Conservation (phyloP, 2,329 filamentous ascomycete genomes). For the Neobulgaria alba region DNA sequence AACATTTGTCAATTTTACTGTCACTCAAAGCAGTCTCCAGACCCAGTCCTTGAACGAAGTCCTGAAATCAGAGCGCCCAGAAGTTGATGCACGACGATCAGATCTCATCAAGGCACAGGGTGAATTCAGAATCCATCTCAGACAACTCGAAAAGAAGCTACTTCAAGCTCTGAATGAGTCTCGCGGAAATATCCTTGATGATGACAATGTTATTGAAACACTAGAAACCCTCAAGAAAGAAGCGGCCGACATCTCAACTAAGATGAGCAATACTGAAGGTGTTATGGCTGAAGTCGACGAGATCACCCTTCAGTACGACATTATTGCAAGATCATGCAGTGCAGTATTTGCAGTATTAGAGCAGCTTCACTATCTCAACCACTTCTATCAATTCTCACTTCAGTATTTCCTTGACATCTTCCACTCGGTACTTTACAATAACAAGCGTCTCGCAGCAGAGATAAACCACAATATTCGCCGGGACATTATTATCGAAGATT, state of each 20-base stretch:
- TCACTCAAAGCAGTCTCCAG: slow-evolving; percentile 96
- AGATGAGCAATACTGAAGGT: slow-evolving; percentile 94
- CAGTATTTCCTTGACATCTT: slow-evolving; percentile 99
- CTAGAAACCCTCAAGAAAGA: slow-evolving; percentile 97
- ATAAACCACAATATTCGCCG: slow-evolving; percentile 71
- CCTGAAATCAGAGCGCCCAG: slow-evolving; percentile 91
- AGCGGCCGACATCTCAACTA: slow-evolving; percentile 87
- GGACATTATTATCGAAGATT: slow-evolving; percentile 81
- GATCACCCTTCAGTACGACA: slow-evolving; percentile 88
- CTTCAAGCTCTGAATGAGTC: slow-evolving; percentile 95
- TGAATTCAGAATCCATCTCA: slow-evolving; percentile 97
- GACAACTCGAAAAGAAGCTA: slow-evolving; percentile 88
- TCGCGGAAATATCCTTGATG: slow-evolving; percentile 93
- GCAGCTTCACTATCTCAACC: slow-evolving; percentile 95
- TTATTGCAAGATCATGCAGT: slow-evolving; percentile 90
- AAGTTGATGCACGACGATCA: slow-evolving; percentile 90
- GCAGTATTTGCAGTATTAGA: slow-evolving; percentile 95
- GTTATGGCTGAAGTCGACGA: slow-evolving; percentile 97
- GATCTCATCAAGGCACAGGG: slow-evolving; percentile 98
- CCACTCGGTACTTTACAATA: slow-evolving; percentile 77
- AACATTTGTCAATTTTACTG: slow-evolving; percentile 98
- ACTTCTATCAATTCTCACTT: slow-evolving; percentile 98
- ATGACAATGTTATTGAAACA: slow-evolving; percentile 96
- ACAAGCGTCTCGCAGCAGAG: slow-evolving; percentile 61
- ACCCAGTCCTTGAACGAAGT: slow-evolving; percentile 97